Conservation (phyloP, 768 basidiomycete genomes). For the Dentipellis sp. region DNA sequence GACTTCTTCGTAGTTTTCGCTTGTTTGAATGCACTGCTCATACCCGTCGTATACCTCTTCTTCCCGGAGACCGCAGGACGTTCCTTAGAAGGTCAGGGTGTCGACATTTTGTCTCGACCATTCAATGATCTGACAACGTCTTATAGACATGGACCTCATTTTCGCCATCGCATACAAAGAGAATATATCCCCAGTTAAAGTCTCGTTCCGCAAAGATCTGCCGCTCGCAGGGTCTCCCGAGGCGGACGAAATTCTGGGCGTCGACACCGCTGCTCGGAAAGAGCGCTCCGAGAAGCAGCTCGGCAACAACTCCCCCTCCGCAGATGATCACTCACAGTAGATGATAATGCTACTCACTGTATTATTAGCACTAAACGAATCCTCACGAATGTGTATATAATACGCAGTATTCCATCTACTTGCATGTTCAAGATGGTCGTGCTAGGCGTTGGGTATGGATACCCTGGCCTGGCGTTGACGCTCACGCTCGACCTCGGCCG, state of each 20-base stretch:
- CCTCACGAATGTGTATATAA: too few relatives aligned
- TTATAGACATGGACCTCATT: slow-evolving; percentile 25
- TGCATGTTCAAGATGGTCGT: too few relatives aligned
- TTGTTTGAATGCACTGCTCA: slow-evolving; percentile 43
- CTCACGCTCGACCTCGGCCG: too few relatives aligned
- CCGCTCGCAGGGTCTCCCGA: slow-evolving; percentile 25
- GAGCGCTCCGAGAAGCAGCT: neutral
- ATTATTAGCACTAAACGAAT: too few relatives aligned
- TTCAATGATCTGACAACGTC: neutral
- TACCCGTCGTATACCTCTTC: slow-evolving; percentile 49
- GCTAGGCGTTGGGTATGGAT: too few relatives aligned
- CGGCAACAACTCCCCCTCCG: neutral
- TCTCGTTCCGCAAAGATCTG: slow-evolving; percentile 24
- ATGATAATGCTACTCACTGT: too few relatives aligned
- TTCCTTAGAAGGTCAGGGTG: slow-evolving; percentile 39
- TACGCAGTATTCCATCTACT: too few relatives aligned
- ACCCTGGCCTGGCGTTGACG: too few relatives aligned
- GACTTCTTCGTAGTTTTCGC: slow-evolving; percentile 35
- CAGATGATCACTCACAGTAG: neutral
- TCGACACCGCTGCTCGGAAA: slow-evolving; percentile 3
- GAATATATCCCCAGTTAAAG: slow-evolving; percentile 24
- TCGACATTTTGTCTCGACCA: neutral
- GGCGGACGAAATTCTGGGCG: slow-evolving; percentile 26
- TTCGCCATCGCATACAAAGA: slow-evolving; percentile 26
- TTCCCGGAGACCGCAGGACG: slow-evolving; percentile 55